Conservation (phyloP, 1,139 yeast genomes). For the Saccharomyces hybrid region DNA sequence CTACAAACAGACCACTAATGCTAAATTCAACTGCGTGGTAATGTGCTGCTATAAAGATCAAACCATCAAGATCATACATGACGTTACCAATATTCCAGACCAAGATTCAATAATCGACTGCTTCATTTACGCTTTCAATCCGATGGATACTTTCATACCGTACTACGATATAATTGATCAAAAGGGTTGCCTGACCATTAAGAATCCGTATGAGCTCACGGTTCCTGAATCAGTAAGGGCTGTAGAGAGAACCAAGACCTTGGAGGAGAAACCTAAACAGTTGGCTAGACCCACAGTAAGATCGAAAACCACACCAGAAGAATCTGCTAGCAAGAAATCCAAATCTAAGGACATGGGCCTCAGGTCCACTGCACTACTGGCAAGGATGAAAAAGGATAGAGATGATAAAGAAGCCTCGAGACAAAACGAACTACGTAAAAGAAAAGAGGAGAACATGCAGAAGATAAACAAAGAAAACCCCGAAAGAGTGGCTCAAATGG, state of each 20-base stretch:
- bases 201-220: slow-evolving; percentile 16
- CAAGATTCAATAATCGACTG: slow-evolving; percentile 20
- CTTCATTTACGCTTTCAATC: slow-evolving; percentile 31
- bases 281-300: slow-evolving; percentile 6
- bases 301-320: slow-evolving; percentile 14
- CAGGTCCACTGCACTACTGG: slow-evolving; percentile 29
- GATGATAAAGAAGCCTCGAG: slow-evolving; percentile 29
- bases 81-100: slow-evolving; percentile 10
- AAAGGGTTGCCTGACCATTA: slow-evolving; percentile 16
- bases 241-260: not conserved
- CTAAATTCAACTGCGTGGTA: slow-evolving; percentile 26
- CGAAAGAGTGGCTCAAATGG: slow-evolving; percentile 25
- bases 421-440: slow-evolving; percentile 22
- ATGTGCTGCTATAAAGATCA: slow-evolving; percentile 20
- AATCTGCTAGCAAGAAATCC: slow-evolving; percentile 4
- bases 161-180: slow-evolving; percentile 17
- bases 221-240: not conserved
- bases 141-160: slow-evolving; percentile 25
- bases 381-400: slow-evolving; percentile 29
- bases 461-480: slow-evolving; percentile 15
- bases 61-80: slow-evolving; percentile 18
- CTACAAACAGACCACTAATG: slow-evolving; percentile 19
- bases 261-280: not conserved
- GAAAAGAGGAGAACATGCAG: slow-evolving; percentile 16
- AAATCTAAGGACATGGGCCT: slow-evolving; percentile 21